These are phyloP conservation scores for Fraxinus quadrangulata DNA, from an alignment of 257 asterid species.

Conservation along the genomic window DNA sequence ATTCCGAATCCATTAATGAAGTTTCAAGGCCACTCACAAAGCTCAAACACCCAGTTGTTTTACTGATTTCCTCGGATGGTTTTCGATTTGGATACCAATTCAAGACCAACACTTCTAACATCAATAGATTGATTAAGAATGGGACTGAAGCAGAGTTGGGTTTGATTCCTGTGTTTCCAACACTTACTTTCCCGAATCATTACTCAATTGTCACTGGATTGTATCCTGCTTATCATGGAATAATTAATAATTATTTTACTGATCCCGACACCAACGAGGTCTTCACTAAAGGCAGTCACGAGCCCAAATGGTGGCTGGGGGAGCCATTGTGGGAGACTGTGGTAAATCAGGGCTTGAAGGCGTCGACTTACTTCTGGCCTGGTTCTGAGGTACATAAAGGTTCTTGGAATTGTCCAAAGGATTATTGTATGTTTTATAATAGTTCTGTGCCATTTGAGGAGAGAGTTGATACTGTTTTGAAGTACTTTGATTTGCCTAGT, in stretches of 20 bases:
- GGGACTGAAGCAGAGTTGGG: constrained; percentile 73
- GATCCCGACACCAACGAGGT: constrained; percentile 53
- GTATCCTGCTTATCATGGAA: constrained; percentile 74
- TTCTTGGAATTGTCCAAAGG: constrained; percentile 57
- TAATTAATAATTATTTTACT: constrained; percentile 57
- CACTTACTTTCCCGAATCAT: constrained; percentile 73
- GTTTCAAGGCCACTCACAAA: constrained; percentile 45
- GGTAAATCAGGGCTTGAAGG: constrained; percentile 58
- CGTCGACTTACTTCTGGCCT: constrained; percentile 74
- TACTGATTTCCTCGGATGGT: constrained; percentile 67
- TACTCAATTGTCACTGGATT: constrained; percentile 76
- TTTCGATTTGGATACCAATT: constrained; percentile 75
- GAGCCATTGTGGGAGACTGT: constrained; percentile 83
- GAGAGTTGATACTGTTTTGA: constrained; percentile 62
- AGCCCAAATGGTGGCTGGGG: constrained; percentile 78
- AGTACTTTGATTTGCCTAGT: constrained; percentile 58
- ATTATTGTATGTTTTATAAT: constrained; percentile 49
- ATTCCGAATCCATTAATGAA: constrained; percentile 18
- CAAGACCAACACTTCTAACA: constrained; percentile 59
- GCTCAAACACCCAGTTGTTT: constrained; percentile 57
- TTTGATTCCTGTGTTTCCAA: constrained; percentile 71
- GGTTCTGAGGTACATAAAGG: constrained; percentile 77
- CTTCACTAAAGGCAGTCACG: constrained; percentile 61
- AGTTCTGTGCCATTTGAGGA: constrained; percentile 68
- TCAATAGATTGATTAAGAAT: constrained; percentile 45